Base-by-base conservation (phyloP, 768 basidiomycete species). In the Mycena haematopus region DNA sequence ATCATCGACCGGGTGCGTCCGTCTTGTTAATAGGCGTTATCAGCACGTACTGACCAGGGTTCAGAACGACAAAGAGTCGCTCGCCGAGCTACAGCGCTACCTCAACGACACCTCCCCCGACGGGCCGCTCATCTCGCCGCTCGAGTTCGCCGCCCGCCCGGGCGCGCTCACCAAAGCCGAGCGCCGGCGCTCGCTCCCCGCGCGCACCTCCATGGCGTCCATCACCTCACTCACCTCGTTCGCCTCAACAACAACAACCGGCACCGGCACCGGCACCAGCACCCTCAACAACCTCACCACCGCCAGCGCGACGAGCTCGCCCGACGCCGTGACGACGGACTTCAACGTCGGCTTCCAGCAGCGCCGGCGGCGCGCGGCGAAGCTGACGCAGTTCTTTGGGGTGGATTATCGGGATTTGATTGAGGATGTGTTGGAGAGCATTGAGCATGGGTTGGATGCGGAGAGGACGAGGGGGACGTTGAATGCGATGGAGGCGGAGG, bases 381-480 rank as follows among this genome's bases (percentile, higher is more conserved):
- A 95, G 79, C 81, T 95, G 62, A 89, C 90, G 27, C 83, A 89
- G 75, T 94, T 94, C 81, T 95, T 95, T 75, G 92, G 92, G 25
- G 93, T 93, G 44, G 84, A 92, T 72, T 93, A 95, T 73, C 83
- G 86, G 27, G 90, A 91, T 57, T 76, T 94, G 58, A 87, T 94
- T 57, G 81, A 79, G 40, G 90, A 93, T 71, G 84, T 95, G 33
- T 74, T 95, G 65, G 90, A 92, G 66, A 92, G 89, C 54, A 89
- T 95, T 69, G 92, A 93, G 74, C 83, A 77, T 63, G 80, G 91
- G 71, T 70, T 95, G 52, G 85, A 89, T 69, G 85, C 90, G 67
- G 92, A 93, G 72, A 73, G 83, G 54, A 82, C 77, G 51, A 76
- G 78, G 46, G 93, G 92, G 31, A 86, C 83, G 0, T 73, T 94